phyloP scores from a whole-genome alignment of 1,284 basidiomycete genomes.

The Rhodotorula sp. region DNA sequence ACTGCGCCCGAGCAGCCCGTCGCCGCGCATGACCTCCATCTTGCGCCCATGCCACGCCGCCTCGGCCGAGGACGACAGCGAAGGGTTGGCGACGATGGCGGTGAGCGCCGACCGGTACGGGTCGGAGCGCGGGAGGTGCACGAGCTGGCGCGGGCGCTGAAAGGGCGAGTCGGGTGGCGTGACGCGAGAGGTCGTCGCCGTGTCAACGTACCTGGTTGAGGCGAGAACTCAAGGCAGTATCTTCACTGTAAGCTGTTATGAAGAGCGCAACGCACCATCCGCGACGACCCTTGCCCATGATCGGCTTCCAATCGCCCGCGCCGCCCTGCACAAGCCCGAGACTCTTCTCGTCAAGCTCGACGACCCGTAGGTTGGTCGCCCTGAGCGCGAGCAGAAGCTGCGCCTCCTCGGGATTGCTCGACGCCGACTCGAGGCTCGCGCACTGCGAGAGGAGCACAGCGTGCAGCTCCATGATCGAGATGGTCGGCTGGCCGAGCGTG shows the following conservation, averaged over 20 bases:
- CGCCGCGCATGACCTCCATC: slow-evolving; percentile 73
- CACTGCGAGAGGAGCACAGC: slow-evolving; percentile 34
- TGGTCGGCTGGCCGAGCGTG: slow-evolving; percentile 20
- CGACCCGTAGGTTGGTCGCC: slow-evolving; percentile 73
- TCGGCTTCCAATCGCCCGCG: slow-evolving; percentile 77
- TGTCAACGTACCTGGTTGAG: slow-evolving; percentile 37
- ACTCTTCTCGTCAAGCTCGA: slow-evolving; percentile 78
- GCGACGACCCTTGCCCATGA: slow-evolving; percentile 85
- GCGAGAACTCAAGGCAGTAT: slow-evolving; percentile 52
- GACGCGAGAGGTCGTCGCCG: slow-evolving; percentile 18
- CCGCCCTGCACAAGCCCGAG: slow-evolving; percentile 72
- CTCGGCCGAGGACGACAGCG: background rate
- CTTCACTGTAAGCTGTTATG: slow-evolving; percentile 57
- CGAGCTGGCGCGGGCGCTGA: slow-evolving; percentile 61
- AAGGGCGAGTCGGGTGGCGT: slow-evolving; percentile 16
- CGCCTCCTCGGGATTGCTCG: slow-evolving; percentile 24
- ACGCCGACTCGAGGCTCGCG: slow-evolving; percentile 21
- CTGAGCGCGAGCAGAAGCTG: slow-evolving; percentile 28
- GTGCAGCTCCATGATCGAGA: slow-evolving; percentile 43
- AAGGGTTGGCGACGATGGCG: slow-evolving; percentile 57
- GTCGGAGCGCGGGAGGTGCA: slow-evolving; percentile 65
- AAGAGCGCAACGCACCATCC: slow-evolving; percentile 78
- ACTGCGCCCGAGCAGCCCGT: slow-evolving; percentile 30
- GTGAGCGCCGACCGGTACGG: slow-evolving; percentile 60
- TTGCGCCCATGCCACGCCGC: slow-evolving; percentile 95